A percentile compares a stretch with the other conserved stretches of the same genome.
phyloP scores from a whole-genome alignment of 441 rosid species.

The Gossypium davidsonii region DNA sequence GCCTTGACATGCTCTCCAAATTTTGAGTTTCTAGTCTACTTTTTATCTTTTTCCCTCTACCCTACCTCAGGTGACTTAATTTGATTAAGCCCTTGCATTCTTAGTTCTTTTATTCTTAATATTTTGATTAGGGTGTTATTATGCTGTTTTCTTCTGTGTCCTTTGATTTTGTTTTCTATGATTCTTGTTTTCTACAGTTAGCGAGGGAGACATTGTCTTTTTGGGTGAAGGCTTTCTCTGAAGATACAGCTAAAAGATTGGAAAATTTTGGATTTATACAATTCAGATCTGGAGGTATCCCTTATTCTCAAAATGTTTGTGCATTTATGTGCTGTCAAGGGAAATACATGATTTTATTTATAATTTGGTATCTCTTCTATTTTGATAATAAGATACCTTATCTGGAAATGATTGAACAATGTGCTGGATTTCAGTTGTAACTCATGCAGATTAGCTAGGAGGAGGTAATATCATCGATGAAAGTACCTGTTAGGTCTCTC shows the following conservation, averaged over 20 bases:
- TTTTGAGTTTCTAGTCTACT: neutral
- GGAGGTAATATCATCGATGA: neutral
- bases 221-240: conserved; percentile 99
- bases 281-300: conserved; percentile 88
- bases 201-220: conserved; percentile 94
- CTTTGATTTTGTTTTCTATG: conserved; percentile 18
- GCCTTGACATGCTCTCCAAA: neutral
- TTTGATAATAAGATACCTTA: neutral
- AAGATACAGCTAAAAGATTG: conserved; percentile 96
- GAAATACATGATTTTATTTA: neutral
- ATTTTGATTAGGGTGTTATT: neutral
- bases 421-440: neutral
- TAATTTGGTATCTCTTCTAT: neutral
- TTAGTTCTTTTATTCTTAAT: neutral
- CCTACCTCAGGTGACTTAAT: neutral
- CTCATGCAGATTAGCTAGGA: neutral
- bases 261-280: conserved; percentile 96
- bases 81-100: neutral
- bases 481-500: too few relatives aligned
- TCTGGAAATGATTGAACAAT: conserved; percentile 1
- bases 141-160: neutral
- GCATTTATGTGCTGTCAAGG: neutral
- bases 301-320: conserved; percentile 13
- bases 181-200: conserved; percentile 45
- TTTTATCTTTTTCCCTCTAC: neutral